Percentiles rank a stretch among this genome's conserved stretches.
phyloP scores from a whole-genome alignment of 805 yeast genomes.

The Yarrowia divulgata region DNA sequence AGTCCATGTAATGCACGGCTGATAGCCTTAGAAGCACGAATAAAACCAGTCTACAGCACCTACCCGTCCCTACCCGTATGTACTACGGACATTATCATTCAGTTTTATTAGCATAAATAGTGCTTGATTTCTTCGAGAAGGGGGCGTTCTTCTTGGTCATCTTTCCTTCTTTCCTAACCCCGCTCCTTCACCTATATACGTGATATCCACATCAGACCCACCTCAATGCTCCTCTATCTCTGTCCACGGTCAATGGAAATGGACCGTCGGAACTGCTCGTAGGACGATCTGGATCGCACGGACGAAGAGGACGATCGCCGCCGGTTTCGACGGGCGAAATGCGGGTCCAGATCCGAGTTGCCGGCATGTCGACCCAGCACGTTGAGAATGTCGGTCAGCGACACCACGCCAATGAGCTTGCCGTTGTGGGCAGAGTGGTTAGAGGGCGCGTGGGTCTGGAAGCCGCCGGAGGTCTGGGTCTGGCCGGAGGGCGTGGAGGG shows the following conservation, averaged over 20 bases:
- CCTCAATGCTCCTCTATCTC: conserved; percentile 5
- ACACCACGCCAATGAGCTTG: conserved; percentile 86
- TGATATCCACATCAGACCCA: neutral
- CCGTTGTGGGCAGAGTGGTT: conserved; percentile 60
- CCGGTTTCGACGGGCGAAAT: conserved; percentile 85
- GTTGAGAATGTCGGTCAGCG: conserved; percentile 87
- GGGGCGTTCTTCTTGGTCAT: neutral
- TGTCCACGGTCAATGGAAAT: conserved; percentile 38
- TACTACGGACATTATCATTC: neutral
- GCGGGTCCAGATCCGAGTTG: conserved; percentile 73
- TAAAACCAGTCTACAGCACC: no score
- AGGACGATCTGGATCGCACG: conserved; percentile 42
- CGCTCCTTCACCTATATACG: conserved; percentile 23
- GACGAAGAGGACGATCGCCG: conserved; percentile 51
- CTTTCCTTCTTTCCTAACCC: neutral
- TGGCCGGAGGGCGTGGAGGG: conserved; percentile 44
- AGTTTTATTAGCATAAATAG: conserved; percentile 28
- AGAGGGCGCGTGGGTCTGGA: conserved; percentile 42
- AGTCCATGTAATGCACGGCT: conserved; percentile 6
- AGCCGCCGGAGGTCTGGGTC: conserved; percentile 40
- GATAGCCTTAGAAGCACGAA: no score
- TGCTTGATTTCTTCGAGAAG: conserved; percentile 6
- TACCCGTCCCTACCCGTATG: no score
- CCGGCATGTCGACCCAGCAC: conserved; percentile 80
- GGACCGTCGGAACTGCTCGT: conserved; percentile 40